Conservation (phyloP, 2,329 filamentous ascomycete genomes). For the Ophiostoma ulmi region DNA sequence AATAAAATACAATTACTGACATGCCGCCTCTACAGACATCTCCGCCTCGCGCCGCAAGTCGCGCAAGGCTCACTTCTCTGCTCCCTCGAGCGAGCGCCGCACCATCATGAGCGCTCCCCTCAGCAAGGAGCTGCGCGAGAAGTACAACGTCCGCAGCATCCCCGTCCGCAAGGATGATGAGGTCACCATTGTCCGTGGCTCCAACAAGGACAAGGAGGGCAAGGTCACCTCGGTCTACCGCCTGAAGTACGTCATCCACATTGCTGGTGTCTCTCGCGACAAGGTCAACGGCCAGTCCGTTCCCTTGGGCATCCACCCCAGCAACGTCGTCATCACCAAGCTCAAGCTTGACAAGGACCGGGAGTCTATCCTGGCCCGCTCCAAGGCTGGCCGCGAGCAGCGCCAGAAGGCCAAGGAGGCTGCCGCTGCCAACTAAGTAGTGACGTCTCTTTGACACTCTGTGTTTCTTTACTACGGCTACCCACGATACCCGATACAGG, state of each 20-base stretch:
- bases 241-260: conserved; percentile 94
- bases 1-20: conserved; percentile 12
- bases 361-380: conserved; percentile 81
- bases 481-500: conserved; percentile 12
- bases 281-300: conserved; percentile 97
- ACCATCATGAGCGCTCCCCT: conserved; percentile 95
- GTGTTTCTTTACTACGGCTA: not conserved
- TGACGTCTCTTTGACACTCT: not conserved
- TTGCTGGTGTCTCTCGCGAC: conserved; percentile 94
- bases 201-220: conserved; percentile 97
- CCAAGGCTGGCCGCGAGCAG: conserved; percentile 73
- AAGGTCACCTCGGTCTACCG: conserved; percentile 98
- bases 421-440: conserved; percentile 40
- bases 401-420: conserved; percentile 66
- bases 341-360: conserved; percentile 97
- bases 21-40: conserved; percentile 45
- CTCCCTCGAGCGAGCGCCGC: conserved; percentile 89
- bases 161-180: conserved; percentile 98
- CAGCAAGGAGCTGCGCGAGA: conserved; percentile 94
- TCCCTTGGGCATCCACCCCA: conserved; percentile 88
- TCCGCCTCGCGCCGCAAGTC: conserved; percentile 93
- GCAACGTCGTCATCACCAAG: conserved; percentile 98
- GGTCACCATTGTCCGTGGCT: conserved; percentile 84
- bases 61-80: conserved; percentile 96
- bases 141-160: conserved; percentile 97